Evolutionary conservation across 768 basidiomycete genomes (phyloP), one percentile per base, ranked within the genome.

Genomic region (Leucogyrophana mollusca): DNA sequence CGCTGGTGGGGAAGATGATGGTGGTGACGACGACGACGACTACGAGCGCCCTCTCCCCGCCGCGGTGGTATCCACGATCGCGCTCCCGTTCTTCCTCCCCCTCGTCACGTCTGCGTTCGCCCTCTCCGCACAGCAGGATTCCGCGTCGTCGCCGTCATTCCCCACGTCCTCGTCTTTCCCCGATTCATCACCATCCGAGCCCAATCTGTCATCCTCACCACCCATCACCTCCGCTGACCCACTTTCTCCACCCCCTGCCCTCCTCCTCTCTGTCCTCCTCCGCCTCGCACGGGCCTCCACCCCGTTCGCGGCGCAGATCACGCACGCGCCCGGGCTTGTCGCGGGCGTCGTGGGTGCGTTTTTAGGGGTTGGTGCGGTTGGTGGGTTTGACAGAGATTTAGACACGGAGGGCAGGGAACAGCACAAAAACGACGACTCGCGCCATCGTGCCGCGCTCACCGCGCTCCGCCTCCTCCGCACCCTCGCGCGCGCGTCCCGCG

Each of bases 401-500:
- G n/a, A n/a, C n/a, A n/a, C n/a, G n/a, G n/a, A n/a, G n/a, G n/a
- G n/a, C n/a, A n/a, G n/a, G n/a, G n/a, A n/a, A n/a, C n/a, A n/a
- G n/a, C n/a, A n/a, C n/a, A n/a, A n/a, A n/a, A n/a, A n/a, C n/a
- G n/a, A n/a, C n/a, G n/a, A n/a, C n/a, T n/a, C n/a, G n/a, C n/a
- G n/a, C n/a, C n/a, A n/a, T n/a, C n/a, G n/a, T n/a, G 43, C 57
- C 4, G 43, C 47, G 2, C 42, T 46, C 0, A 85, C 36, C 22
- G 83, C 86, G 3, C 59, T 93, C 3, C 65, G 68, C n/a, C 56
- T 89, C 17, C 67, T 93, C 16, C 69, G 59, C 10, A 72, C 72
- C 1, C 71, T 93, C 22, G 80, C 80, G 1, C 62, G 65, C 2
- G 78, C 88, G 1, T 89, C 90, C 0, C 79, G 92, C n/a, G 54